Evolutionary conservation across 139 green algal genomes (phyloP).

Genomic region (Micromonas commoda): DNA sequence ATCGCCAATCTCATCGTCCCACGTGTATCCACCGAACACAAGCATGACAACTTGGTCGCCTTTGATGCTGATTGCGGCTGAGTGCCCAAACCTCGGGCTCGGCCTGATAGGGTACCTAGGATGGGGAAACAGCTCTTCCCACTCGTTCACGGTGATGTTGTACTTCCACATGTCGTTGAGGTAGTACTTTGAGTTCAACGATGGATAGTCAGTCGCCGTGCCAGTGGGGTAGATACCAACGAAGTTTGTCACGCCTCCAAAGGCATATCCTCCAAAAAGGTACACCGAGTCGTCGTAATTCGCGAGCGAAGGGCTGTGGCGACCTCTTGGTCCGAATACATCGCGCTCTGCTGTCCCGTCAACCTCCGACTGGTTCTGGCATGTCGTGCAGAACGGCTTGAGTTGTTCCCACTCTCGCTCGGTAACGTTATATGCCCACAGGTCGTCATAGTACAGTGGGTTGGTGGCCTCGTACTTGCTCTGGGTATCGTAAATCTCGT

Average conservation of each 20-base stretch:
- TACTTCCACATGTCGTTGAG: slow-evolving; percentile 27
- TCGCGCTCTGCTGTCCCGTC: slow-evolving; percentile 15
- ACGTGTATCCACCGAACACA: slow-evolving; percentile 21
- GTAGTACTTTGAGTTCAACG: slow-evolving; percentile 23
- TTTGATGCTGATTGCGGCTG: not conserved
- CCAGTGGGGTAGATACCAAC: slow-evolving; percentile 4
- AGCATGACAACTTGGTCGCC: slow-evolving; percentile 11
- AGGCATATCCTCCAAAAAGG: slow-evolving; percentile 27
- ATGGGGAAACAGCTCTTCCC: slow-evolving; percentile 13
- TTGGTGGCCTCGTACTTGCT: not conserved
- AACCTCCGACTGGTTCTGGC: not conserved
- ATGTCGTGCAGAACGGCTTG: slow-evolving; percentile 15
- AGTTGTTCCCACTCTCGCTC: slow-evolving; percentile 13
- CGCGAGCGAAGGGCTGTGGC: not conserved
- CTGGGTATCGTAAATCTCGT: slow-evolving; percentile 14
- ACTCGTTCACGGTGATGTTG: slow-evolving; percentile 14
- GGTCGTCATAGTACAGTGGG: slow-evolving; percentile 26
- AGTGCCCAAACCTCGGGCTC: slow-evolving; percentile 12
- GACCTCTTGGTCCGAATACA: not conserved
- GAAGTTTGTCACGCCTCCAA: slow-evolving; percentile 11
- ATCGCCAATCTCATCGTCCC: slow-evolving; percentile 31
- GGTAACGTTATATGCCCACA: slow-evolving; percentile 29
- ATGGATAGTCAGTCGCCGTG: not conserved
- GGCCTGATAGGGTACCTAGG: not conserved
- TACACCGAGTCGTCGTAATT: slow-evolving; percentile 14